Evolutionary conservation across 768 basidiomycete genomes (phyloP).

Genomic region (Gelatoporia subvermispora): DNA sequence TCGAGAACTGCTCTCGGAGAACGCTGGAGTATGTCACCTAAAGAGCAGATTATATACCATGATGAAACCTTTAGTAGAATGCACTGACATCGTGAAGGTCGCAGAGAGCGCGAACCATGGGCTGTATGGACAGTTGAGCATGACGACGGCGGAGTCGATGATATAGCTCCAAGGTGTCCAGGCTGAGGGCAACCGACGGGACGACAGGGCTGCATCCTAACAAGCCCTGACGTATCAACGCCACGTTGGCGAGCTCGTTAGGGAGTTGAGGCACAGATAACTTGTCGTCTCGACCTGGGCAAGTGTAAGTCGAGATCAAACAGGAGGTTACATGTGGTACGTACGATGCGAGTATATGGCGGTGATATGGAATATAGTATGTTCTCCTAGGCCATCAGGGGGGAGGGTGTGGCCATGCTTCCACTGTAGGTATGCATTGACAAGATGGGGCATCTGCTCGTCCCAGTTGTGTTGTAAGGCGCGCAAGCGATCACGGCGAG

Average conservation of each 20-base stretch:
- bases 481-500: not conserved
- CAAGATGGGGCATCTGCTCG: not conserved
- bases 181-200: not conserved
- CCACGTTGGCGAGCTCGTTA: not conserved
- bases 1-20: constrained; percentile 20
- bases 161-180: not conserved
- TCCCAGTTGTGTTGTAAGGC: not conserved
- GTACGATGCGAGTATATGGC: not conserved
- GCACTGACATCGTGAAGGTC: not conserved
- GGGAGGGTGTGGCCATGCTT: not conserved
- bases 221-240: not conserved
- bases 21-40: constrained; percentile 19
- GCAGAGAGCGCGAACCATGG: not conserved
- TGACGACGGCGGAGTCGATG: not conserved
- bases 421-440: not conserved
- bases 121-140: not conserved
- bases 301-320: not conserved
- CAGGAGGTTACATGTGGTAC: too few species aligned
- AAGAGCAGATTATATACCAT: too few species aligned
- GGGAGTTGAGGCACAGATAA: not conserved
- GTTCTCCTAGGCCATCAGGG: not conserved
- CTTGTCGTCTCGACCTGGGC: not conserved
- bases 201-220: not conserved
- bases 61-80: too few species aligned
- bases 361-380: not conserved